A percentile compares a stretch with the other conserved stretches of the same genome.
Conservation (phyloP, 495 filamentous ascomycete genomes). For the Copromyces sp. region DNA sequence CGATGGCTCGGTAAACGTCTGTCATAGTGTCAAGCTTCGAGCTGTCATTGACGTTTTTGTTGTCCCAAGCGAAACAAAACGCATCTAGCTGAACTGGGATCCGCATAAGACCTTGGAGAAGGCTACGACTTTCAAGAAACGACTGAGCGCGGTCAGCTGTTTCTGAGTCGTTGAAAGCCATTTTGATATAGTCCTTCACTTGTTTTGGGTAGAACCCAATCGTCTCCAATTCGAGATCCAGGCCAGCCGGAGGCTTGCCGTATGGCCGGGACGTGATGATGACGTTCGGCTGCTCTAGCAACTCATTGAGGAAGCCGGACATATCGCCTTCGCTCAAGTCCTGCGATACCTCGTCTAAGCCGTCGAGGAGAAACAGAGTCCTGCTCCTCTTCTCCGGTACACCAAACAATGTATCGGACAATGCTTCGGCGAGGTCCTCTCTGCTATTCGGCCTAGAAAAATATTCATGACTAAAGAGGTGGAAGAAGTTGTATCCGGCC, state of each 20-base stretch:
- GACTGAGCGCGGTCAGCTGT: constrained; percentile 17
- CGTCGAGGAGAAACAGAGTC: constrained; percentile 31
- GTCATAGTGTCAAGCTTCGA: constrained; percentile 30
- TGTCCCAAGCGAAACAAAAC: constrained; percentile 32
- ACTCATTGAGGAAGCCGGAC: constrained; percentile 17
- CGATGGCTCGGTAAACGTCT: constrained; percentile 31
- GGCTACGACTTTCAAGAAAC: constrained; percentile 24
- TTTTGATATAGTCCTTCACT: constrained; percentile 20
- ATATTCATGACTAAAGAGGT: constrained; percentile 21
- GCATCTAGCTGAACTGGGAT: constrained; percentile 40
- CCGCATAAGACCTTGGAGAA: constrained; percentile 30
- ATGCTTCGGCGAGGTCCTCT: constrained; percentile 9
- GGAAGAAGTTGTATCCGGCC: constrained; percentile 10
- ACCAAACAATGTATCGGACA: constrained; percentile 5
- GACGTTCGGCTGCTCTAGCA: constrained; percentile 28
- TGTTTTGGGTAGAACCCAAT: constrained; percentile 28
- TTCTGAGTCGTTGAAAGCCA: constrained; percentile 8
- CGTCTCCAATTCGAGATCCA: constrained; percentile 22
- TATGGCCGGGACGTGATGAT: constrained; percentile 30
- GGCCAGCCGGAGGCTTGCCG: constrained; percentile 3
- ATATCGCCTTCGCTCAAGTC: constrained; percentile 12
- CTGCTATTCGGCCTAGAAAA: constrained; percentile 5
- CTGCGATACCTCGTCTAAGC: constrained; percentile 32
- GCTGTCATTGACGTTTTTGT: neutral
- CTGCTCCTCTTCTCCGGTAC: constrained; percentile 2